Evolutionary conservation across 768 basidiomycete genomes (phyloP).

Genomic region (Tulasnella sp.): DNA sequence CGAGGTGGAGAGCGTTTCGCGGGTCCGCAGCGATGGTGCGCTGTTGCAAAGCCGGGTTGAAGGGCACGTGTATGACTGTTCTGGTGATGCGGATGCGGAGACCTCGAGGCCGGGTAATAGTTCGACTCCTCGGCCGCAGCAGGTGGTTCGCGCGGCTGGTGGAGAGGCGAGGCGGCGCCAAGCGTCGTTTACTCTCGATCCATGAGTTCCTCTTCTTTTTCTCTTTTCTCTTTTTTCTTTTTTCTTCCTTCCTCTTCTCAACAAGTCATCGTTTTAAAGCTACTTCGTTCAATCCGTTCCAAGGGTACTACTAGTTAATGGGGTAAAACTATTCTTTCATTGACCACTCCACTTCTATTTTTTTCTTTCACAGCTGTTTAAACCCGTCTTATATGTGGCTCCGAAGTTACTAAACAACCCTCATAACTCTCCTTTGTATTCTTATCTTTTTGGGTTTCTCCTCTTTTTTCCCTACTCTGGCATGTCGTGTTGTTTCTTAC

Average conservation of each 20-base stretch:
- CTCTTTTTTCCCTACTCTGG: background rate
- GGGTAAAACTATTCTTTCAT: background rate
- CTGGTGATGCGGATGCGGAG: background rate
- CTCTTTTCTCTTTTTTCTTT: background rate
- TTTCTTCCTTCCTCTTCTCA: background rate
- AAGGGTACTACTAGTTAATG: conserved; percentile 1
- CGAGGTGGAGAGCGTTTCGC: conserved; percentile 45
- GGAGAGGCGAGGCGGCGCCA: background rate
- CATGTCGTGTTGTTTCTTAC: background rate
- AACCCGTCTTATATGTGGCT: background rate
- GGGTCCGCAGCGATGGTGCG: conserved; percentile 15
- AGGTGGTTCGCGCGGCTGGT: background rate
- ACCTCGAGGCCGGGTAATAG: background rate
- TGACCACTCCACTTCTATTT: background rate
- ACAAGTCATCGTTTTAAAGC: background rate
- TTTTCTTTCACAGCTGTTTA: background rate
- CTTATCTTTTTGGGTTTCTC: background rate
- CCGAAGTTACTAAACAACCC: background rate
- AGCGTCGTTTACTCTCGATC: conserved; percentile 17
- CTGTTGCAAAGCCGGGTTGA: background rate
- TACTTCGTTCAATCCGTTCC: background rate
- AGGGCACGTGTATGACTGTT: background rate
- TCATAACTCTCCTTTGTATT: conserved; percentile 5
- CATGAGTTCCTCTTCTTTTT: background rate
- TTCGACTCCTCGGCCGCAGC: background rate